Conservation (phyloP, 2,329 filamentous ascomycete species). For the Nannizzia gypsea region DNA sequence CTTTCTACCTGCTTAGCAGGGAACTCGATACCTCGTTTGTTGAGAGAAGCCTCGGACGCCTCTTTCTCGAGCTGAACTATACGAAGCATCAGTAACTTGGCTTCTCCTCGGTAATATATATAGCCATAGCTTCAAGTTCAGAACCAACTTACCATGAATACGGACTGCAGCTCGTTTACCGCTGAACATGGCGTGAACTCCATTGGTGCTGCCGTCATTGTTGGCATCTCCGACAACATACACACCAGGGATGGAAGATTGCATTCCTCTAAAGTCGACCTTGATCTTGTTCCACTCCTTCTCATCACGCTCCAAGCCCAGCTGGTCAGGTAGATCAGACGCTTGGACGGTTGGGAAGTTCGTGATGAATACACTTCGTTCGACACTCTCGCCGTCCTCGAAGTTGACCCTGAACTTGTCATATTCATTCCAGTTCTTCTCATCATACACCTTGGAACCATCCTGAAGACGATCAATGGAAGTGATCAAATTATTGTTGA, state of each 20-base stretch:
- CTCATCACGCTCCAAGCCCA: constrained; percentile 37
- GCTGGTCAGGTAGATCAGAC: constrained; percentile 36
- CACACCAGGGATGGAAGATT: constrained; percentile 44
- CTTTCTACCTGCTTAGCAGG: background rate
- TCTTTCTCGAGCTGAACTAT: constrained; percentile 4
- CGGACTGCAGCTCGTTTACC: constrained; percentile 49
- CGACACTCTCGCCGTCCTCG: constrained; percentile 32
- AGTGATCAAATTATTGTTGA: constrained; percentile 47
- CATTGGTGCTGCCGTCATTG: constrained; percentile 48
- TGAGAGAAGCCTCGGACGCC: background rate
- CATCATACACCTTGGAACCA: constrained; percentile 21
- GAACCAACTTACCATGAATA: constrained; percentile 40
- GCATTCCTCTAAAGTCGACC: constrained; percentile 35
- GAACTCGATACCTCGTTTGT: background rate
- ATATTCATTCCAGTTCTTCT: constrained; percentile 32
- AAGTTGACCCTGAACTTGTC: constrained; percentile 48
- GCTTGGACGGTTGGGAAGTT: constrained; percentile 39
- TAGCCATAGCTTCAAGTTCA: background rate
- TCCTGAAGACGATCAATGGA: constrained; percentile 38
- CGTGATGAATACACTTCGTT: constrained; percentile 43
- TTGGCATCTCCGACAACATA: constrained; percentile 51
- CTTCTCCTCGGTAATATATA: background rate
- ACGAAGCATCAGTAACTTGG: background rate
- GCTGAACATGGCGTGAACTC: constrained; percentile 49
- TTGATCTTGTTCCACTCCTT: constrained; percentile 32